Evolutionary conservation across 2,329 filamentous ascomycete species (phyloP), one percentile per base, ranked within the genome.

Genomic region (Lachnellula hyalina): DNA sequence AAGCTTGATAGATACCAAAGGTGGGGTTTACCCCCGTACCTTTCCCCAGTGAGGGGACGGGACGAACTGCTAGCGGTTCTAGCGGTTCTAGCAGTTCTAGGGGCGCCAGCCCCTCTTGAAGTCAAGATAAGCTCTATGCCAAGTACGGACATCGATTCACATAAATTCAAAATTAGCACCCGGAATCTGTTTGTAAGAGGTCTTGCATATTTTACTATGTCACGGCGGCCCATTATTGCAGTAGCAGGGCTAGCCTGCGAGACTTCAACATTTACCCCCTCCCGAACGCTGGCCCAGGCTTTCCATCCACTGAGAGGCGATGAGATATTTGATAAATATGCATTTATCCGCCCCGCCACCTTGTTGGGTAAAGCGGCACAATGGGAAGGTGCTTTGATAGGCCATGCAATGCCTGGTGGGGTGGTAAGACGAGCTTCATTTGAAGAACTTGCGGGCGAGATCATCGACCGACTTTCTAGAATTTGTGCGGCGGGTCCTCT

Each of bases 201-300:
- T 8, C 7, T 8, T 28, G 25, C 25, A 25, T 25, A n/a, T 3
- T 38, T 38, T 38, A 6, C 7, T 19, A 73, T 55, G 69, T 66
- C 28, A 60, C 21, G 42, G 9, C 52, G 28, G 5, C 77, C 77
- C 3, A 66, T 76, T 7, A 78, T 81, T 50, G 77, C 74, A 4
- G 72, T 81, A 49, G 77, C 77, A 17, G 78, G 78, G 17, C 71
- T 81, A 2, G 77, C 77, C 32, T 79, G 77, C 62, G 78, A 81
- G 60, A 80, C 76, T 2, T 81, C 77, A 4, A 77, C 73, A 3
- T 81, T 80, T 60, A 76, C 76, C 5, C 76, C 77, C 2, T 74
- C 77, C 0, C 73, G 76, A 32, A 81, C 78, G 0, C 61, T 68
- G 0, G 74, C 75, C 1, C 64, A 72, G 0, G 78, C 74, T n/a